Conservation (phyloP, 768 basidiomycete genomes). For the Xanthoconium stramineum region DNA sequence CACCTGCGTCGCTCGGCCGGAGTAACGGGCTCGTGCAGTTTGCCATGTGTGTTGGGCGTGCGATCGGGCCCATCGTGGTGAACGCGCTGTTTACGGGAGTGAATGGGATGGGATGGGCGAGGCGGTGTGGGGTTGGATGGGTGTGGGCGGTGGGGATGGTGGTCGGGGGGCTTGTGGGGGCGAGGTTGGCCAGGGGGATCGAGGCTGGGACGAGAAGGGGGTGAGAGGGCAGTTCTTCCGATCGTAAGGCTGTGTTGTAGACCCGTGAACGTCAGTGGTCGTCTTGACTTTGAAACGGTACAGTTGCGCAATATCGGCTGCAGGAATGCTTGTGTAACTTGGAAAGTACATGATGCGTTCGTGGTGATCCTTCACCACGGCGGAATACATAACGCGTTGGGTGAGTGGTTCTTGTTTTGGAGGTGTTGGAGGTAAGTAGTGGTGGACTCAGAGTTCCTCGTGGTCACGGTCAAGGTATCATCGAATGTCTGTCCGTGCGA, state of each 20-base stretch:
- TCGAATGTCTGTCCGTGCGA: too few species aligned
- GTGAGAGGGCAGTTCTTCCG: too few species aligned
- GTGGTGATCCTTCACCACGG: too few species aligned
- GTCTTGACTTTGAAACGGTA: too few species aligned
- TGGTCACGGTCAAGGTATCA: too few species aligned
- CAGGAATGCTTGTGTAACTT: too few species aligned
- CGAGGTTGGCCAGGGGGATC: slow-evolving; percentile 8
- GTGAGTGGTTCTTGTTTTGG: too few species aligned
- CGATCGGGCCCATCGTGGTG: slow-evolving; percentile 52
- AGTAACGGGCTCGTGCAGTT: slow-evolving; percentile 57
- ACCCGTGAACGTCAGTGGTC: background rate
- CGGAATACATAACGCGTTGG: too few species aligned
- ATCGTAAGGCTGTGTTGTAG: background rate
- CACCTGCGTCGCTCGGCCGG: background rate
- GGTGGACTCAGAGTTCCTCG: too few species aligned
- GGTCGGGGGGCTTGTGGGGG: slow-evolving; percentile 1
- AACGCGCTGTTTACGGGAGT: slow-evolving; percentile 29
- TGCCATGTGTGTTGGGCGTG: slow-evolving; percentile 52
- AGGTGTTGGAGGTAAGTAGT: too few species aligned
- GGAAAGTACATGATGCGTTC: too few species aligned
- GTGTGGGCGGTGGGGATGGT: slow-evolving; percentile 19
- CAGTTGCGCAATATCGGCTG: too few species aligned
- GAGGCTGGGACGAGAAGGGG: background rate
- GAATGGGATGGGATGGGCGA: slow-evolving; percentile 13
- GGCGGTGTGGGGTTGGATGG: slow-evolving; percentile 5